Percentiles rank a stretch among this genome's conserved stretches.
Evolutionary conservation across 768 basidiomycete genomes (phyloP).

Genomic region (Hortiboletus flavorubellus): DNA sequence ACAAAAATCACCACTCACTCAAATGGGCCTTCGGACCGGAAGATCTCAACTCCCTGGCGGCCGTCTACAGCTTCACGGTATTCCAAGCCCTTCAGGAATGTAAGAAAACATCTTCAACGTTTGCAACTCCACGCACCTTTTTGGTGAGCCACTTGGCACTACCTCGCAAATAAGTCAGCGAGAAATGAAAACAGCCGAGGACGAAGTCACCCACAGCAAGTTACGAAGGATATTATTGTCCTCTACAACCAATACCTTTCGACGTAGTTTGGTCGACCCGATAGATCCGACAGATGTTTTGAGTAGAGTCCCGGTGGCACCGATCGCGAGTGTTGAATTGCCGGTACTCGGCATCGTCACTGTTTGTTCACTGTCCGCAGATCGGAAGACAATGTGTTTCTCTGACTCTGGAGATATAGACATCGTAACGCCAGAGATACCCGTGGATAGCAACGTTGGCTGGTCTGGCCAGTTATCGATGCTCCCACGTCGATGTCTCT

Average conservation of each 20-base stretch:
- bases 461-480: slow-evolving; percentile 29
- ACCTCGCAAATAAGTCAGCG: slow-evolving; percentile 16
- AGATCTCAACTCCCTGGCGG: slow-evolving; percentile 76
- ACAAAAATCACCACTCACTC: slow-evolving; percentile 54
- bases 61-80: slow-evolving; percentile 82
- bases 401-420: slow-evolving; percentile 25
- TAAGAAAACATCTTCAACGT: background rate
- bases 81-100: slow-evolving; percentile 55
- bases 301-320: slow-evolving; percentile 63
- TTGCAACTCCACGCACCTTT: slow-evolving; percentile 35
- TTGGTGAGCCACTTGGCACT: slow-evolving; percentile 64
- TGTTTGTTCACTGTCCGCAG: slow-evolving; percentile 13
- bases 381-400: slow-evolving; percentile 28
- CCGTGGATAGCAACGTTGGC: slow-evolving; percentile 3
- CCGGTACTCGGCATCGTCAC: slow-evolving; percentile 11
- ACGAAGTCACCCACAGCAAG: slow-evolving; percentile 59
- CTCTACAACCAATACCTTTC: slow-evolving; percentile 81
- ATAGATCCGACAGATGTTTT: slow-evolving; percentile 60
- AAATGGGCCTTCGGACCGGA: slow-evolving; percentile 70
- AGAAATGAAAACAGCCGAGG: background rate
- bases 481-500: slow-evolving; percentile 33
- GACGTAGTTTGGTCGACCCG: slow-evolving; percentile 40
- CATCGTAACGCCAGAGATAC: slow-evolving; percentile 9
- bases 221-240: slow-evolving; percentile 85
- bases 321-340: slow-evolving; percentile 50